phyloP scores from a whole-genome alignment of 129 eudicot genomes.

The Flaveria bidentis region DNA sequence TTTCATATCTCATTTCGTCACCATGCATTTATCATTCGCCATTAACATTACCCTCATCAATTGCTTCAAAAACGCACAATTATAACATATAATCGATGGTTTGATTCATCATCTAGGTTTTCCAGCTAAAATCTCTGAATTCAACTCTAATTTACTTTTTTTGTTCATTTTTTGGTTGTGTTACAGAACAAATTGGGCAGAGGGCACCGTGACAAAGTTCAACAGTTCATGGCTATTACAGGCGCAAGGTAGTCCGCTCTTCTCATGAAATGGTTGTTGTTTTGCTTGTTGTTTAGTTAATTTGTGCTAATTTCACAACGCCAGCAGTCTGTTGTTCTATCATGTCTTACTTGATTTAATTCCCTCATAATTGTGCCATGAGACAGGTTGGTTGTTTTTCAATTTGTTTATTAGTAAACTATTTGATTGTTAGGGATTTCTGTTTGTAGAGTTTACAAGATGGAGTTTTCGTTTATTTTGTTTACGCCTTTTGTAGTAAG shows the following conservation, averaged over 20 bases:
- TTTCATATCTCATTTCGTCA: not conserved
- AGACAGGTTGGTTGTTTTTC: not conserved
- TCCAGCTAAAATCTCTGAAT: not conserved
- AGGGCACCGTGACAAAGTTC: slow-evolving; percentile 87
- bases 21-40: not conserved
- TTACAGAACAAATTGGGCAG: slow-evolving; percentile 81
- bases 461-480: not conserved
- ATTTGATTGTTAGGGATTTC: not conserved
- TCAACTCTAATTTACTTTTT: not conserved
- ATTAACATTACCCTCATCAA: not conserved
- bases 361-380: not conserved
- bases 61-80: not conserved
- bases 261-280: not conserved
- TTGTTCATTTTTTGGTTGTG: not conserved
- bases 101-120: not conserved
- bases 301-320: not conserved
- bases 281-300: not conserved
- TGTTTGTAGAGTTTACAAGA: not conserved
- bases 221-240: slow-evolving; percentile 74
- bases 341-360: not conserved
- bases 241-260: slow-evolving; percentile 59
- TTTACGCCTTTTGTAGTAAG: not conserved
- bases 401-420: not conserved
- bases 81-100: not conserved
- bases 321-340: not conserved